Evolutionary conservation across 23 red algal genomes (phyloP).

Genomic region (Gracilaria gracilis): DNA sequence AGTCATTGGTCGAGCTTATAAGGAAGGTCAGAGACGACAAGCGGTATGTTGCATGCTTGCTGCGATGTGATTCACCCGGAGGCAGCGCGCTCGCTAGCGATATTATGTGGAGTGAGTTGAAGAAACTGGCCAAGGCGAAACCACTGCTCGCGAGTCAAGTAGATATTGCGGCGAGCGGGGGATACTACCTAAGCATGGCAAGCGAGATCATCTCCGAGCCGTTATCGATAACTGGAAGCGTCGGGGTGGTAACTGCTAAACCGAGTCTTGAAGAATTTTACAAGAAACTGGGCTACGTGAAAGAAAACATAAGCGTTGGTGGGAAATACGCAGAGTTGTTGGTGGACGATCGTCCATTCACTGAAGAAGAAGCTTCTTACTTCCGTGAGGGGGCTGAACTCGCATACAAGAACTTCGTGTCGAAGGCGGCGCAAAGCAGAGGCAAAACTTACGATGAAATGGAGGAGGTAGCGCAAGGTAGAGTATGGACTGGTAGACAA

Average conservation of each 20-base stretch:
- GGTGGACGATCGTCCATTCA: conserved; percentile 91
- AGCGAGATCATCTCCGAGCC: conserved; percentile 92
- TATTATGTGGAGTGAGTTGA: conserved; percentile 88
- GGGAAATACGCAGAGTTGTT: conserved; percentile 88
- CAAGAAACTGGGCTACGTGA: conserved; percentile 83
- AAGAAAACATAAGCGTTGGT: conserved; percentile 86
- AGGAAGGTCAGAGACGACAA: conserved; percentile 75
- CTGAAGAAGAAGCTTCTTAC: conserved; percentile 86
- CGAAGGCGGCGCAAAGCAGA: conserved; percentile 85
- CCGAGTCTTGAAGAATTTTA: conserved; percentile 85
- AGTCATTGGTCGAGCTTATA: conserved; percentile 83
- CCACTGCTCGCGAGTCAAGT: conserved; percentile 87
- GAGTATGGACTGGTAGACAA: conserved; percentile 93
- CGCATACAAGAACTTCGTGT: conserved; percentile 89
- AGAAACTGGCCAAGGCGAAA: conserved; percentile 73
- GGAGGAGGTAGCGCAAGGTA: conserved; percentile 85
- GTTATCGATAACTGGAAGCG: conserved; percentile 89
- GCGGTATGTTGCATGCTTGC: conserved; percentile 75
- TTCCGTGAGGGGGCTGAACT: conserved; percentile 63
- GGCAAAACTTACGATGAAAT: conserved; percentile 78
- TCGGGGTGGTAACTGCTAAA: conserved; percentile 96
- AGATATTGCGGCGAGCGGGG: conserved; percentile 93
- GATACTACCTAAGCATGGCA: conserved; percentile 97
- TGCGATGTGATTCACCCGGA: conserved; percentile 94
- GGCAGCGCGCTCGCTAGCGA: conserved; percentile 91